Percentiles rank a stretch among this genome's conserved stretches.
Evolutionary conservation across 257 asterid species (phyloP).

Genomic region (Rubia yunnanensis): DNA sequence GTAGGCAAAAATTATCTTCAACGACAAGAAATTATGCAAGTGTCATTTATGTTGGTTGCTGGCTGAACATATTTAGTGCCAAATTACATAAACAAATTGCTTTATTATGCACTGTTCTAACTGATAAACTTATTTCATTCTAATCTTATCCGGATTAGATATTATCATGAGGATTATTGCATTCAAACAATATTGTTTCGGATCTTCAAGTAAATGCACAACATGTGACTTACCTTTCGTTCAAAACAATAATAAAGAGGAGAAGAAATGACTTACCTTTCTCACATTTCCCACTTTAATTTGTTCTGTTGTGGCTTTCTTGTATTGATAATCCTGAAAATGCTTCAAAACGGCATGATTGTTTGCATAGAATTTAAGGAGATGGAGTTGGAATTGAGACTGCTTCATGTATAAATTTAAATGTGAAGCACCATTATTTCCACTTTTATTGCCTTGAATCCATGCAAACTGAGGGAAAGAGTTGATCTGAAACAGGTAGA

Average conservation of each 20-base stretch:
- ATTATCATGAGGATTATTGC: neutral
- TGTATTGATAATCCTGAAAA: neutral
- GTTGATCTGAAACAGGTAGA: neutral
- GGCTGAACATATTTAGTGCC: neutral
- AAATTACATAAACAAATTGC: neutral
- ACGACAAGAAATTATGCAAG: neutral
- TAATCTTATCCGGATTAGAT: neutral
- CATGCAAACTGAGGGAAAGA: neutral
- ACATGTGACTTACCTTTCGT: no score
- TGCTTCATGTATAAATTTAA: no score
- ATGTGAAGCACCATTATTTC: neutral
- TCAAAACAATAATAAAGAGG: no score
- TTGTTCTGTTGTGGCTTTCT: neutral
- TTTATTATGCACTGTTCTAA: neutral
- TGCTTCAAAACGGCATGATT: neutral
- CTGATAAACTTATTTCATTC: neutral
- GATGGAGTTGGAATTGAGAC: no score
- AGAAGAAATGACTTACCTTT: no score
- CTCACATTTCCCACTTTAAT: neutral
- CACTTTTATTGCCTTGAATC: no score
- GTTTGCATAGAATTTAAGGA: neutral
- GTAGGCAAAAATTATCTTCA: conserved; percentile 2
- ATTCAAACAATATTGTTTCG: neutral
- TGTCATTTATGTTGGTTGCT: neutral
- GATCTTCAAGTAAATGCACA: no score